Evolutionary conservation across 108 stramenopile genomes (phyloP).

Genomic region (Schizochytrium sp.): DNA sequence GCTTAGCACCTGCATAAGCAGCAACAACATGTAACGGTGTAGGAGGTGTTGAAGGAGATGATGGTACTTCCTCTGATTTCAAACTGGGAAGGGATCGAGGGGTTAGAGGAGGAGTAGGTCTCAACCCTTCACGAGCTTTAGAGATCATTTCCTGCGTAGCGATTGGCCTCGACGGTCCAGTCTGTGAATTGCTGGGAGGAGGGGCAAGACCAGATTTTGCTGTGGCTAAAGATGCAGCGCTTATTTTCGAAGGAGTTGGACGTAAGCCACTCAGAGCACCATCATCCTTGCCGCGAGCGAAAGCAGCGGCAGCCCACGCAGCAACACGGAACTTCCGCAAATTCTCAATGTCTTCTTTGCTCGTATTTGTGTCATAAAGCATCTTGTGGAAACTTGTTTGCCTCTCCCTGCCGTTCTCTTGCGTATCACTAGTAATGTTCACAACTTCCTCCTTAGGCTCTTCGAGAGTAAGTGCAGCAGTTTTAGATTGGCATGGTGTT

Average conservation of each 20-base stretch:
- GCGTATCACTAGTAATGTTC: neutral
- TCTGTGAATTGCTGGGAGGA: neutral
- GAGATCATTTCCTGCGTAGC: neutral
- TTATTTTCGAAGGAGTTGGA: too few relatives aligned
- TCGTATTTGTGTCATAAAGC: neutral
- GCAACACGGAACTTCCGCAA: constrained; percentile 1
- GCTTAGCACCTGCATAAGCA: neutral
- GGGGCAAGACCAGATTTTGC: too few relatives aligned
- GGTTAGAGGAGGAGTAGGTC: neutral
- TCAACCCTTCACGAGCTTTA: neutral
- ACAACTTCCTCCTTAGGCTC: neutral
- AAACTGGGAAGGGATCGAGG: neutral
- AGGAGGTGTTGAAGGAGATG: neutral
- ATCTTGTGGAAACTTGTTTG: neutral
- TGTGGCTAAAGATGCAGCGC: too few relatives aligned
- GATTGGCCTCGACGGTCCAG: neutral
- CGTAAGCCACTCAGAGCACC: too few relatives aligned
- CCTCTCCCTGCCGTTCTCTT: neutral
- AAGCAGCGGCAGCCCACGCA: neutral
- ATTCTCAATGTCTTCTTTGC: neutral
- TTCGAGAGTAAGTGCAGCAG: too few relatives aligned
- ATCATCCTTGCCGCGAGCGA: neutral
- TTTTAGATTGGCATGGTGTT: too few relatives aligned
- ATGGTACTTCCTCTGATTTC: neutral
- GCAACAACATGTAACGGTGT: neutral